Conservation (phyloP, 2,329 filamentous ascomycete genomes). For the Metarhizium humberi region DNA sequence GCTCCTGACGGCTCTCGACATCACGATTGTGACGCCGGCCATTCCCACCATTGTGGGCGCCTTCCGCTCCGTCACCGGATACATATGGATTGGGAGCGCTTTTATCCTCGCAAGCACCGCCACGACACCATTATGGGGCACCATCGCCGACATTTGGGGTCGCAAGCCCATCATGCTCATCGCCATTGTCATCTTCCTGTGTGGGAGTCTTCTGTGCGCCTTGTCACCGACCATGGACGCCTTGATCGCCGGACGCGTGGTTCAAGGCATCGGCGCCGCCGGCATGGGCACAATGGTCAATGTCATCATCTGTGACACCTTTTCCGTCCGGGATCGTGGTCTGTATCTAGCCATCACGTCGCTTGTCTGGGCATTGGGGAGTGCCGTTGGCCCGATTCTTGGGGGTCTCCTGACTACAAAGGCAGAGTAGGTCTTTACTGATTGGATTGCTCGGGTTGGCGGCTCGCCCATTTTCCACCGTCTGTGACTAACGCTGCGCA, state of each 20-base stretch:
- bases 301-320: constrained; percentile 43
- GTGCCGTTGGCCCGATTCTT: constrained; percentile 54
- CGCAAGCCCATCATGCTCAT: constrained; percentile 42
- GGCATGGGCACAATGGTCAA: constrained; percentile 27
- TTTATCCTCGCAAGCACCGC: constrained; percentile 64
- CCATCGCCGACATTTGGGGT: constrained; percentile 49
- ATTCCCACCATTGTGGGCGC: constrained; percentile 44
- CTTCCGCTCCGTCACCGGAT: constrained; percentile 54
- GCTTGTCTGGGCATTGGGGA: constrained; percentile 57
- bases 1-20: background rate
- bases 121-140: constrained; percentile 61
- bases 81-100: constrained; percentile 69
- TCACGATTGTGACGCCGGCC: constrained; percentile 35
- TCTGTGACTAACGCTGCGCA: too few relatives aligned
- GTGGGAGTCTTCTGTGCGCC: constrained; percentile 40
- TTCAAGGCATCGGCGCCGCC: constrained; percentile 43
- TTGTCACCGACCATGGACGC: constrained; percentile 34
- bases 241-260: constrained; percentile 26
- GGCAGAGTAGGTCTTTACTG: too few relatives aligned
- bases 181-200: constrained; percentile 40
- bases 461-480: too few relatives aligned
- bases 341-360: constrained; percentile 56
- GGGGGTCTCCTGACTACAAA: constrained; percentile 32
- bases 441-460: too few relatives aligned
- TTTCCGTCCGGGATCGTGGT: constrained; percentile 21